Conservation (phyloP, 352 stramenopile genomes). For the Thraustotheca clavata region DNA sequence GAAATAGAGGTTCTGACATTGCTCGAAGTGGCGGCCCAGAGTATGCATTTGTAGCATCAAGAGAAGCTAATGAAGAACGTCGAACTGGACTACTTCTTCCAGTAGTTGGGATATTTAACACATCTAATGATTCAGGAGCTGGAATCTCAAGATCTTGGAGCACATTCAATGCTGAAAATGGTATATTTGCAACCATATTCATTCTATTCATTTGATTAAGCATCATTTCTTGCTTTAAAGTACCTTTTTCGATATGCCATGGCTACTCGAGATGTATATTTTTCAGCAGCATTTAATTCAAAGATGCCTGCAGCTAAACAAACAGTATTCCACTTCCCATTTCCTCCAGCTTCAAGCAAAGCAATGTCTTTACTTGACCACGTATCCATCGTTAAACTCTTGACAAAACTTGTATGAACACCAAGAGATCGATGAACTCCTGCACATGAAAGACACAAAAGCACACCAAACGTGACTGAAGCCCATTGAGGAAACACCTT, state of each 20-base stretch:
- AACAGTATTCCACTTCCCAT: constrained; percentile 73
- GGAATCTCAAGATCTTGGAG: constrained; percentile 13
- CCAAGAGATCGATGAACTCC: constrained; percentile 73
- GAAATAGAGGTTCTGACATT: neutral
- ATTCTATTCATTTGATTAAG: constrained; percentile 5
- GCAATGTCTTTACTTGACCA: constrained; percentile 49
- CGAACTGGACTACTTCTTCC: neutral
- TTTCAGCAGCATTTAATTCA: constrained; percentile 40
- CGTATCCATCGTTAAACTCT: constrained; percentile 71
- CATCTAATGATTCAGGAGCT: neutral
- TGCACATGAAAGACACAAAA: constrained; percentile 67
- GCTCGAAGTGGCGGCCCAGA: neutral
- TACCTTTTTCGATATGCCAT: constrained; percentile 49
- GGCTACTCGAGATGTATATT: constrained; percentile 58
- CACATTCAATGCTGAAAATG: constrained; percentile 11
- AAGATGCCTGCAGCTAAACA: constrained; percentile 39
- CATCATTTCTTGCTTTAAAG: neutral
- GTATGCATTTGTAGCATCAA: constrained; percentile 5
- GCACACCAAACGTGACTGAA: constrained; percentile 70
- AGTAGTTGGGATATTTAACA: neutral
- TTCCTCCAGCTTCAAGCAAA: constrained; percentile 58
- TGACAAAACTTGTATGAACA: constrained; percentile 75
- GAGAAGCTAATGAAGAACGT: constrained; percentile 7
- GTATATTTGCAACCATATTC: neutral
- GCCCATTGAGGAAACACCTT: constrained; percentile 72